phyloP scores from a whole-genome alignment of 2,329 filamentous ascomycete species.

The Neonectria punicea region DNA sequence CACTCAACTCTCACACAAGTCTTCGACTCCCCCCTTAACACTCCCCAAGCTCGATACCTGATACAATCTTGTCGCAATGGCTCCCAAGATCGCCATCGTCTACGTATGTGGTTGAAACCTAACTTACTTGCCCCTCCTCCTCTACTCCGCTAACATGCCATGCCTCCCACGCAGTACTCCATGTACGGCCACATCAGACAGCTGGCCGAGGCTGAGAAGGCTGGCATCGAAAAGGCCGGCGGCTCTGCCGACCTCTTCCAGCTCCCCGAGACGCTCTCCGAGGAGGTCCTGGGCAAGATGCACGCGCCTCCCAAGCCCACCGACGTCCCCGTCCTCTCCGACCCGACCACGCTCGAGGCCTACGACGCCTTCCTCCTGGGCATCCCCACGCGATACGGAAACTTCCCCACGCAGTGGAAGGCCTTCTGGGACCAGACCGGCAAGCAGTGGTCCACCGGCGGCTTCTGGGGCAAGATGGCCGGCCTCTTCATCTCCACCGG shows the following conservation, averaged over 20 bases:
- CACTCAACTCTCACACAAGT: conserved; percentile 23
- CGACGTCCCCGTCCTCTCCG: conserved; percentile 71
- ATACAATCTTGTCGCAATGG: conserved; percentile 67
- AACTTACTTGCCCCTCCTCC: background rate
- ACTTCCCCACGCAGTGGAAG: conserved; percentile 98
- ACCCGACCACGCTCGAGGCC: conserved; percentile 68
- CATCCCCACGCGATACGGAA: conserved; percentile 95
- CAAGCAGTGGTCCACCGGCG: conserved; percentile 81
- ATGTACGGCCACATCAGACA: conserved; percentile 91
- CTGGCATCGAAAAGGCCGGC: conserved; percentile 88
- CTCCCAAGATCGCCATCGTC: conserved; percentile 91
- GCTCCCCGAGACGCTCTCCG: conserved; percentile 85
- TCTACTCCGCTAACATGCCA: conserved; percentile 6
- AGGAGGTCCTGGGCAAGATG: conserved; percentile 91
- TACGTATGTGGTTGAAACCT: conserved; percentile 68
- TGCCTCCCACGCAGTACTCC: conserved; percentile 72
- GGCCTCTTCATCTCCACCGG: conserved; percentile 93
- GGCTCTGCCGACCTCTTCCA: conserved; percentile 86
- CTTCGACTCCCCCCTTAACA: conserved; percentile 9
- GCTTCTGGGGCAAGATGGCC: conserved; percentile 87
- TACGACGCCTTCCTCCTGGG: conserved; percentile 95
- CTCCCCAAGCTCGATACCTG: conserved; percentile 15
- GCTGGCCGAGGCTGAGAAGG: conserved; percentile 90
- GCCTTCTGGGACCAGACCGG: conserved; percentile 92
- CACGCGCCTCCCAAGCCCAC: conserved; percentile 81